A percentile compares a stretch with the other conserved stretches of the same genome.
phyloP scores from a whole-genome alignment of 2,329 filamentous ascomycete species.

The Scedosporium dehoogii region DNA sequence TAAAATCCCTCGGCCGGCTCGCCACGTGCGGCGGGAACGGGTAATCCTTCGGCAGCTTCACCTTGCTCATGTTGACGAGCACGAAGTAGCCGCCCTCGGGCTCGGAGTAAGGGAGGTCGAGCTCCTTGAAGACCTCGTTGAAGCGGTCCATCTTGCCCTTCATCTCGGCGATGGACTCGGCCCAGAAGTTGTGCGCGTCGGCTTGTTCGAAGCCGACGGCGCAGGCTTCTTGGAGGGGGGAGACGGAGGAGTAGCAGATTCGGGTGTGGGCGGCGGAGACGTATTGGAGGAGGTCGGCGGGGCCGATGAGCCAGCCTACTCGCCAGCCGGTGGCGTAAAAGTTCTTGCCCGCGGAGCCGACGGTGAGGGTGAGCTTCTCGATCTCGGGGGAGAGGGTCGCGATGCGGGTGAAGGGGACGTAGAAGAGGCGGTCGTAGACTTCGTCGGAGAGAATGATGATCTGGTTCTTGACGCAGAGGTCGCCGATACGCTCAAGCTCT shows the following conservation, averaged over 20 bases:
- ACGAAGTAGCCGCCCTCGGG: slow-evolving; percentile 98
- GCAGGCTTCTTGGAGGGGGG: slow-evolving; percentile 85
- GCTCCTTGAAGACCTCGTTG: slow-evolving; percentile 69
- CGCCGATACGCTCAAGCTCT: slow-evolving; percentile 76
- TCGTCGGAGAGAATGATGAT: slow-evolving; percentile 89
- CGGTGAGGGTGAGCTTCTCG: slow-evolving; percentile 78
- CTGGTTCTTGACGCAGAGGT: slow-evolving; percentile 83
- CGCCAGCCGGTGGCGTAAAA: slow-evolving; percentile 98
- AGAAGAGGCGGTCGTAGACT: slow-evolving; percentile 92
- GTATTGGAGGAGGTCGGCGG: slow-evolving; percentile 78
- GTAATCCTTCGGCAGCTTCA: slow-evolving; percentile 74
- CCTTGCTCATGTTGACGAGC: slow-evolving; percentile 83
- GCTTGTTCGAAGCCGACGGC: slow-evolving; percentile 92
- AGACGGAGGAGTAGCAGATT: slow-evolving; percentile 92
- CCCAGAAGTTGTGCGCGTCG: slow-evolving; percentile 79
- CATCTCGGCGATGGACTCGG: slow-evolving; percentile 75
- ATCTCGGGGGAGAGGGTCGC: slow-evolving; percentile 86
- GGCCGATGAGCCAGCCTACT: slow-evolving; percentile 88
- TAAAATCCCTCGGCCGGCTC: slow-evolving; percentile 80
- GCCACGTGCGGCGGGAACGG: slow-evolving; percentile 85
- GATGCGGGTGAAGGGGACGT: slow-evolving; percentile 88
- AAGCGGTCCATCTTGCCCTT: slow-evolving; percentile 79
- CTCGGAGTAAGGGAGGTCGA: slow-evolving; percentile 72
- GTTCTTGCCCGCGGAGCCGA: slow-evolving; percentile 94
- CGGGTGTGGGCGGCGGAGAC: slow-evolving; percentile 88